Base-by-base conservation (phyloP, 2,329 filamentous ascomycete species). In the Sporothrix globosa region DNA sequence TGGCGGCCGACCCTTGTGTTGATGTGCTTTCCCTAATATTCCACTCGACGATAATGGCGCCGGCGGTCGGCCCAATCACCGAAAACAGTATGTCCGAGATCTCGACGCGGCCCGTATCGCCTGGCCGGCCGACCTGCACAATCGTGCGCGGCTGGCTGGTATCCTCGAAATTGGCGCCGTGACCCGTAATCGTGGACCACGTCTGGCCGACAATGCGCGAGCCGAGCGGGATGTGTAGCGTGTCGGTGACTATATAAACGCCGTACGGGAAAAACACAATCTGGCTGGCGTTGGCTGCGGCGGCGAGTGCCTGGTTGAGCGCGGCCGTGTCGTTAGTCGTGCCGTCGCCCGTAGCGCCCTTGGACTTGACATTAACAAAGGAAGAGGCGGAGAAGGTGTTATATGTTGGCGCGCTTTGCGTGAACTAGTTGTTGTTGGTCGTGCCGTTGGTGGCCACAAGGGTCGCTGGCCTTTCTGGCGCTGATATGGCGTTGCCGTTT, bases 21-120 rank as follows among this genome's bases (percentile, higher is more conserved):
- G n/a, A n/a, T n/a, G 61, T 82, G 52, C 52, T 30, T 65, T 83
- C 84, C 0, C 9, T 14, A 19, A 92, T 81, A 77, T 92, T 92
- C 90, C 90, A 93, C 76, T 93, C 84, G 76, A 93, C 86, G 10
- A 93, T 81, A 13, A 89, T 83, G 1, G 91, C 91, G 9, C 91
- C 91, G 0, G 87, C 83, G 44, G 88, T 84, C 44, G 87, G 80
- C 2, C 90, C 90, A 72, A 87, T 83, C 0, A 90, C 91, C 71
- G 86, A 86, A 19, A 94, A 83, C 60, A 93, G 85, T 74, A 91
- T 88, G 76, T 94, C 91, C 10, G 85, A 88, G 81, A 90, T 87
- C 78, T 93, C 91, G 19, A 93, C 84, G 14, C 80, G 81, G 7
- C 91, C 91, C 14, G 78, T 77, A 56, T 92, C 86, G 7, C 91